These are phyloP conservation scores for Massariosphaeria phaeospora DNA, from an alignment of 495 filamentous ascomycete species.

Conservation along the genomic window DNA sequence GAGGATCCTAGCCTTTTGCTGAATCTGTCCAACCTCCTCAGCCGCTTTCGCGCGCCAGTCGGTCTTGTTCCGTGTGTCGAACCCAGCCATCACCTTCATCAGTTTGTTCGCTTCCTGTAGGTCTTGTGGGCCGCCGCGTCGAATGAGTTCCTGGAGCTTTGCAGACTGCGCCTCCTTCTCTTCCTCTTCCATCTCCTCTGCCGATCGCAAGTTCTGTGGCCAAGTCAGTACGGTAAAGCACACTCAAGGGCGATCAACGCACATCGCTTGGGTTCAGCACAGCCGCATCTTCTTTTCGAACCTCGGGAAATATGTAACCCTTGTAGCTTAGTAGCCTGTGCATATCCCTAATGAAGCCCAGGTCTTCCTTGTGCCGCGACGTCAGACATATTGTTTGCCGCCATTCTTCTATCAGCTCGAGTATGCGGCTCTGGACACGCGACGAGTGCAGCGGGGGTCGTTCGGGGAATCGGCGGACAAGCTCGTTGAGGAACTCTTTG, in stretches of 20 bases:
- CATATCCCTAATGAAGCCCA: conserved; percentile 97
- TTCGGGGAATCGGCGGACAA: conserved; percentile 93
- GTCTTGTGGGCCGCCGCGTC: conserved; percentile 84
- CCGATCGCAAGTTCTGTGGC: conserved; percentile 80
- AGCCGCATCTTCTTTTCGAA: conserved; percentile 87
- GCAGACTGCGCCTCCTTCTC: conserved; percentile 91
- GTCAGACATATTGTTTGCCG: conserved; percentile 96
- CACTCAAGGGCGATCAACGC: too few species aligned
- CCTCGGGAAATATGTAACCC: conserved; percentile 90
- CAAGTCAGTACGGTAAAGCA: neutral
- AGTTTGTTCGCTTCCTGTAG: conserved; percentile 91
- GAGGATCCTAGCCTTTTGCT: conserved; percentile 83
- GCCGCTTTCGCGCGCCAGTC: conserved; percentile 97
- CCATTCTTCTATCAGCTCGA: conserved; percentile 99
- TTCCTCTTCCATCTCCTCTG: conserved; percentile 98
- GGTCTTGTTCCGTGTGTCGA: conserved; percentile 88
- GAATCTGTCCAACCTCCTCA: conserved; percentile 87
- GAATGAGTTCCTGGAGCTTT: conserved; percentile 94
- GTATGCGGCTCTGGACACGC: conserved; percentile 82
- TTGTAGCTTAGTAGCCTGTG: conserved; percentile 93
- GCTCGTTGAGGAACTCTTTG: conserved; percentile 98
- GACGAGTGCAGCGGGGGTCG: conserved; percentile 80
- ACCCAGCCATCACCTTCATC: conserved; percentile 99
- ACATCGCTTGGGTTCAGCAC: conserved; percentile 97
- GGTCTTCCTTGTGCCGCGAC: conserved; percentile 90